These are phyloP conservation scores for Cordyceps farinosa DNA, from an alignment of 2,329 filamentous ascomycete species.

Conservation along the genomic window DNA sequence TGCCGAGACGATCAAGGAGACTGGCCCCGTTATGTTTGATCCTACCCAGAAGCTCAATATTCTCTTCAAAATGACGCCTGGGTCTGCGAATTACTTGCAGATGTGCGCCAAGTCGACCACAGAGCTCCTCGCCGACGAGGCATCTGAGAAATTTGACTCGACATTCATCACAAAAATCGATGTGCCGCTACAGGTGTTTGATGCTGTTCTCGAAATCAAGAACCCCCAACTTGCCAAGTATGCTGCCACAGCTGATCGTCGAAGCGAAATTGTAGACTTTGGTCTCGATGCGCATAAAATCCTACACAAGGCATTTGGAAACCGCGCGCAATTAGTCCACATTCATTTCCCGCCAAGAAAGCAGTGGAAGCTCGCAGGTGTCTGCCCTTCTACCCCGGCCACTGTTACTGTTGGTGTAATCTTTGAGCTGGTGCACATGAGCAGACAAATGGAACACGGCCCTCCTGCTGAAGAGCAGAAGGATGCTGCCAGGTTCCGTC, in stretches of 20 bases:
- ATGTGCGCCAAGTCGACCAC: slow-evolving; percentile 73
- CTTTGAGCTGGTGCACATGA: slow-evolving; percentile 68
- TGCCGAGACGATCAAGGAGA: slow-evolving; percentile 39
- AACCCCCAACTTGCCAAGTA: slow-evolving; percentile 28
- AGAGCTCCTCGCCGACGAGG: slow-evolving; percentile 68
- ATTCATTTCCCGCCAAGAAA: slow-evolving; percentile 41
- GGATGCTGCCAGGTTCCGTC: slow-evolving; percentile 74
- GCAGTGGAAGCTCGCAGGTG: slow-evolving; percentile 30
- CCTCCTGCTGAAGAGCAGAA: slow-evolving; percentile 82
- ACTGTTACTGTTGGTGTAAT: slow-evolving; percentile 63
- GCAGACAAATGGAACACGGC: slow-evolving; percentile 80
- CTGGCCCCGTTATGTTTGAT: slow-evolving; percentile 73
- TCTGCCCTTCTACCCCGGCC: slow-evolving; percentile 25
- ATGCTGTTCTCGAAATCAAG: slow-evolving; percentile 41
- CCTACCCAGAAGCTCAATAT: slow-evolving; percentile 71
- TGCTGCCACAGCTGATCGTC: slow-evolving; percentile 36
- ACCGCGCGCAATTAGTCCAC: slow-evolving; percentile 68
- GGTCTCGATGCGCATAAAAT: slow-evolving; percentile 59
- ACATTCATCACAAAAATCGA: slow-evolving; percentile 70
- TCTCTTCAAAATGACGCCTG: slow-evolving; percentile 84
- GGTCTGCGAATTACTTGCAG: slow-evolving; percentile 72
- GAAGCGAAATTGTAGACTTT: slow-evolving; percentile 43
- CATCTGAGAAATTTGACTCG: slow-evolving; percentile 76
- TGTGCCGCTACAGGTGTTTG: slow-evolving; percentile 52
- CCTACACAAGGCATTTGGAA: slow-evolving; percentile 68